These are phyloP conservation scores for Talaromyces marneffei DNA, from an alignment of 2,329 filamentous ascomycete species.

Conservation along the genomic window DNA sequence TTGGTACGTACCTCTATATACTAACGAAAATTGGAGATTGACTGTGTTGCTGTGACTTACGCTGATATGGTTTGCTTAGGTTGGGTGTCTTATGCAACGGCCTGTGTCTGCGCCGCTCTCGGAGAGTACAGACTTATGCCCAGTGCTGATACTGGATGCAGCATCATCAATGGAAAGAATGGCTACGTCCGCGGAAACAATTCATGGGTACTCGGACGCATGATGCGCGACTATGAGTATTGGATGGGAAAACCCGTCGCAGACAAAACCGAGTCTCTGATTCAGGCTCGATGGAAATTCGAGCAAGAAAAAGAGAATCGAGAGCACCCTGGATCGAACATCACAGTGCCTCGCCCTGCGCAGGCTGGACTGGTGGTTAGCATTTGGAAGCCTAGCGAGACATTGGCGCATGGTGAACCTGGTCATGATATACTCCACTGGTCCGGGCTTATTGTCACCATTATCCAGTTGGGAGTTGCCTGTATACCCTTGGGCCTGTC, in stretches of 20 bases:
- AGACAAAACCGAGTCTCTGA: constrained; percentile 13
- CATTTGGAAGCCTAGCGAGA: constrained; percentile 20
- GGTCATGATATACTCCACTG: constrained; percentile 23
- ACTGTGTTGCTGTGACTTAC: background rate
- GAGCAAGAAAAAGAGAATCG: constrained; percentile 11
- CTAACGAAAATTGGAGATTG: background rate
- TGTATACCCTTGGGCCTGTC: constrained; percentile 28
- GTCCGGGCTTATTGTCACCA: constrained; percentile 19
- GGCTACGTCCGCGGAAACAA: constrained; percentile 37
- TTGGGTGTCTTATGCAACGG: constrained; percentile 36
- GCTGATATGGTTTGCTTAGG: background rate
- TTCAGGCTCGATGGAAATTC: constrained; percentile 16
- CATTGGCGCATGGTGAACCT: constrained; percentile 10
- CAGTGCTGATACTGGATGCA: constrained; percentile 25
- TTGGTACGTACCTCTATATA: constrained; percentile 22
- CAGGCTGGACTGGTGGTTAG: constrained; percentile 24
- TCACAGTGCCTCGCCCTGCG: constrained; percentile 14
- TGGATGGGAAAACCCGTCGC: constrained; percentile 21
- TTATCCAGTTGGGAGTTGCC: constrained; percentile 29
- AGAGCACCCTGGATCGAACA: constrained; percentile 1
- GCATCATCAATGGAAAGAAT: constrained; percentile 33
- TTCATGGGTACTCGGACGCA: constrained; percentile 41
- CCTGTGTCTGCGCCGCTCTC: constrained; percentile 24
- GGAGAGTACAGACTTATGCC: constrained; percentile 34
- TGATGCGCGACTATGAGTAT: constrained; percentile 39